Percentiles rank a stretch among this genome's conserved stretches.
Conservation (phyloP, 2,329 filamentous ascomycete species). For the Botryotinia globosa region DNA sequence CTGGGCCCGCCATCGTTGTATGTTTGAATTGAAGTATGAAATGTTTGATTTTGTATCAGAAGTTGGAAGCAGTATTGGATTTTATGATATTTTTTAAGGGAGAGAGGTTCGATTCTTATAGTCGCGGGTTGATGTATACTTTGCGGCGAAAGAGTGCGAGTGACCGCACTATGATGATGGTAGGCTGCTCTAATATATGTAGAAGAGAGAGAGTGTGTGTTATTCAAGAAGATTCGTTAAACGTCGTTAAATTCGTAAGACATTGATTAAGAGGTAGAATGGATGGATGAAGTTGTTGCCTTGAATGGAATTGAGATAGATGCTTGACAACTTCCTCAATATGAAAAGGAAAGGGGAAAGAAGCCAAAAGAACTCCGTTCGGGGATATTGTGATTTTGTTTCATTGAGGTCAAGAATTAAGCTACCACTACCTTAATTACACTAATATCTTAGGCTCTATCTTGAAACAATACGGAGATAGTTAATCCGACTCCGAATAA, state of each 20-base stretch:
- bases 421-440: neutral
- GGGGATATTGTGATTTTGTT: conserved; percentile 2
- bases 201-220: conserved; percentile 8
- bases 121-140: neutral
- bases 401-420: conserved; percentile 8
- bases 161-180: neutral
- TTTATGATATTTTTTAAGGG: neutral
- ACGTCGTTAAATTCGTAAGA: conserved; percentile 36
- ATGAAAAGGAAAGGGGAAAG: conserved; percentile 9
- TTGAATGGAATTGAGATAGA: conserved; percentile 1
- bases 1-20: conserved; percentile 31
- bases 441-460: neutral
- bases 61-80: neutral
- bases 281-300: neutral
- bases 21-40: conserved; percentile 11
- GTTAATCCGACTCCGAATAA: conserved; percentile 17
- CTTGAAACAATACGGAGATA: neutral
- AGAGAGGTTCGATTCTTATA: neutral
- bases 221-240: conserved; percentile 39
- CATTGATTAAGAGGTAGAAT: conserved; percentile 23
- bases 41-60: neutral
- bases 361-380: conserved; percentile 4
- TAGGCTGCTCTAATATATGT: conserved; percentile 8
- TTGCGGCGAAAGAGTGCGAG: conserved; percentile 14
- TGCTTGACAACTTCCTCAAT: neutral